Evolutionary conservation across 495 filamentous ascomycete species (phyloP), one percentile per base, ranked within the genome.

Genomic region (Neohortaea acidophila): DNA sequence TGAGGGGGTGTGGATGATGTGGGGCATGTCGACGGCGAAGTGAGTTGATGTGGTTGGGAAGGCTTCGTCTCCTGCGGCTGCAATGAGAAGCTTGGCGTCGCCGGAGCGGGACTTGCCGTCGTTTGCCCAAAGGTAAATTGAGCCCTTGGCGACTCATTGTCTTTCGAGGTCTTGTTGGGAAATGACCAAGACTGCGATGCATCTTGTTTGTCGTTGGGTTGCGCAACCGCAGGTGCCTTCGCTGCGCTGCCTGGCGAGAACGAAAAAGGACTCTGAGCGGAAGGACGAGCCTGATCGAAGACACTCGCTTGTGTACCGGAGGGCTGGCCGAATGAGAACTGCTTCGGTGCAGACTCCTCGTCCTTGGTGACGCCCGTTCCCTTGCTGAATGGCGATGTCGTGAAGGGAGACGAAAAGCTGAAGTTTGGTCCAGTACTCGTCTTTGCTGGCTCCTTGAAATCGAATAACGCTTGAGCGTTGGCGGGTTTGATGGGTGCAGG

Each of bases 21-120:
- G 17, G 33, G 25, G 14, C 24, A 29, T 10, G 35, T n/a, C 10
- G 38, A 28, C 22, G 38, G n/a, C 2, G 38, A 1, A 21, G 25
- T 31, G 30, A 32, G 13, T n/a, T 36, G 44, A 47, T n/a, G n/a
- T n/a, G 24, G 25, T 37, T 41, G 39, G 7, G 25, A 3, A 19
- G 23, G 7, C 26, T 29, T 19, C 11, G 32, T 18, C 28, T 36
- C 38, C 38, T 20, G 17, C 24, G 11, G 31, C 4, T 23, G 15
- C 32, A 31, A 12, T 33, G 29, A 5, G 13, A 23, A 24, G 32
- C 34, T 28, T 37, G 34, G 32, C 33, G 33, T 22, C 12, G 24
- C 15, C 19, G 24, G 13, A 8, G 22, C 36, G 22, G 36, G 26
- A 40, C 7, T 33, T 13, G 11, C 25, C 18, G 38, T 18, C 27